Conservation (phyloP, 1,139 yeast genomes). For the Blastobotrys raffinosifermentans region DNA sequence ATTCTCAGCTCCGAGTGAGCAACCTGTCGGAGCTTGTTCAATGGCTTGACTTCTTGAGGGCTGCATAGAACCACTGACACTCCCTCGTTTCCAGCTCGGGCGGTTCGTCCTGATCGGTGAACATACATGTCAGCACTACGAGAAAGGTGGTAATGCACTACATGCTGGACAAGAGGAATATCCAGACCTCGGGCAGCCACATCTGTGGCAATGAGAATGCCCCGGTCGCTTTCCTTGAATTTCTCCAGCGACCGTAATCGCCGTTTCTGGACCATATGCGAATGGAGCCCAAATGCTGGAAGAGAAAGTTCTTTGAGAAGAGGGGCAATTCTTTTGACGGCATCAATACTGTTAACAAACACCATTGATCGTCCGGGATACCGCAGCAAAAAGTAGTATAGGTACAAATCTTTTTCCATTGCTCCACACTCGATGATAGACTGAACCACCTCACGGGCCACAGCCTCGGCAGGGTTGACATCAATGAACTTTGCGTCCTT, state of each 20-base stretch:
- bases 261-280: conserved; percentile 93
- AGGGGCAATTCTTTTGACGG: conserved; percentile 81
- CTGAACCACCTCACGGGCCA: conserved; percentile 72
- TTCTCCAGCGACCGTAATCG: conserved; percentile 78
- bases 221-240: conserved; percentile 39
- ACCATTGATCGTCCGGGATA: conserved; percentile 89
- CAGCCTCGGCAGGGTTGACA: conserved; percentile 79
- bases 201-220: conserved; percentile 87
- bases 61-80: conserved; percentile 89
- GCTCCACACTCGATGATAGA: conserved; percentile 90
- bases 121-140: conserved; percentile 91
- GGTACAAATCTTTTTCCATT: conserved; percentile 79
- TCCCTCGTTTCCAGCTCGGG: conserved; percentile 92
- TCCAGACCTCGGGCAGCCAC: conserved; percentile 99
- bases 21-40: conserved; percentile 64
- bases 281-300: conserved; percentile 78
- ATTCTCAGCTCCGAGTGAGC: conserved; percentile 42
- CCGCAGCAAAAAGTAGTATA: conserved; percentile 79
- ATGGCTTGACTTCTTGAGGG: conserved; percentile 83
- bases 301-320: conserved; percentile 63
- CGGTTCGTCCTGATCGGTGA: conserved; percentile 97
- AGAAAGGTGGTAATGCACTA: conserved; percentile 92
- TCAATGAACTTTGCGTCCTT: conserved; percentile 58
- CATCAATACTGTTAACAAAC: conserved; percentile 90
- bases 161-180: conserved; percentile 86